A percentile compares a stretch with the other conserved stretches of the same genome.
Evolutionary conservation across 2,329 filamentous ascomycete species (phyloP).

Genomic region (Cytospora mali): DNA sequence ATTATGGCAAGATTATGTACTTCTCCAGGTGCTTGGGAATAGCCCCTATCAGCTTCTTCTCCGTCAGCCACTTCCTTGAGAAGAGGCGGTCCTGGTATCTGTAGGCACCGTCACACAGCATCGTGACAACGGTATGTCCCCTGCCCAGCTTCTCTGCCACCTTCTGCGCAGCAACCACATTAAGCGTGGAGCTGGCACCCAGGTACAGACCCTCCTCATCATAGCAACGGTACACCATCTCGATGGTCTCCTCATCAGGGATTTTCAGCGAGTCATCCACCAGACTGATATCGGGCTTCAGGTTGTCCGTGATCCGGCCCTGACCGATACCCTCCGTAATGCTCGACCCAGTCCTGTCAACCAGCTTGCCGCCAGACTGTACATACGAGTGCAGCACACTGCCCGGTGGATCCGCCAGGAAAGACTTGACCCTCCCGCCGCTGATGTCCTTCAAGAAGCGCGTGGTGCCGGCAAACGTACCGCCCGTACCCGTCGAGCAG

Average conservation of each 20-base stretch:
- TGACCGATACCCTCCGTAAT: conserved; percentile 99
- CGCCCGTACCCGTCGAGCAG: conserved; percentile 90
- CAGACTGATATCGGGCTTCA: conserved; percentile 80
- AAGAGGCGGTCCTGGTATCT: conserved; percentile 93
- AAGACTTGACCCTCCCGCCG: conserved; percentile 77
- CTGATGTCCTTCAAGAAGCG: conserved; percentile 85
- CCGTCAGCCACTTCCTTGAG: conserved; percentile 84
- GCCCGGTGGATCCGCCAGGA: conserved; percentile 91
- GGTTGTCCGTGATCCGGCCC: conserved; percentile 93
- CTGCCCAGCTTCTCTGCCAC: conserved; percentile 87
- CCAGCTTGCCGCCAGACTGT: conserved; percentile 77
- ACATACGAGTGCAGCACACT: conserved; percentile 94
- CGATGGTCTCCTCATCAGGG: conserved; percentile 89
- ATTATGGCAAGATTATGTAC: conserved; percentile 87
- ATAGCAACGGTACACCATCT: conserved; percentile 95
- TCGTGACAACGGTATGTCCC: conserved; percentile 88
- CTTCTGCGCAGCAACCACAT: conserved; percentile 94
- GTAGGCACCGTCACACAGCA: conserved; percentile 96
- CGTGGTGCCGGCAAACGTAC: conserved; percentile 87
- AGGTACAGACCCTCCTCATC: conserved; percentile 96
- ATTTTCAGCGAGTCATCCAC: conserved; percentile 85
- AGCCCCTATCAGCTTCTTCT: conserved; percentile 79
- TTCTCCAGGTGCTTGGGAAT: conserved; percentile 85
- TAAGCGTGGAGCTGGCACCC: conserved; percentile 89
- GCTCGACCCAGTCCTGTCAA: conserved; percentile 79